phyloP scores from a whole-genome alignment of 192 early-diverging fungal species.

The Backusella tarrabulga region DNA sequence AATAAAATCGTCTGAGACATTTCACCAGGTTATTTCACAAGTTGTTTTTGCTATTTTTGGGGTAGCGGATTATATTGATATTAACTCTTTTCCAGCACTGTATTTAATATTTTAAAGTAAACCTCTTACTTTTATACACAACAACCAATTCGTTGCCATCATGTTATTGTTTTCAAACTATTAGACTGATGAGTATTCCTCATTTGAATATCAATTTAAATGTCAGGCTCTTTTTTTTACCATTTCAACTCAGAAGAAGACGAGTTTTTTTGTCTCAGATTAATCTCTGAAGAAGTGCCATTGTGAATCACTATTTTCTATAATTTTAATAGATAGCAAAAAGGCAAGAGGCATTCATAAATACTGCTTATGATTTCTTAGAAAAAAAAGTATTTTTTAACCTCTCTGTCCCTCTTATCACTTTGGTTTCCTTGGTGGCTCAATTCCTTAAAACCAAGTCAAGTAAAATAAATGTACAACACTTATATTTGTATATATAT shows the following conservation, averaged over 20 bases:
- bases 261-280: background rate
- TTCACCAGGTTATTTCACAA: background rate
- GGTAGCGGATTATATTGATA: background rate
- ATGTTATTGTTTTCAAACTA: background rate
- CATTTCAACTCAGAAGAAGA: background rate
- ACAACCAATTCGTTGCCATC: background rate
- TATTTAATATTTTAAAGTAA: background rate
- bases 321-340: background rate
- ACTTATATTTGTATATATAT: no score
- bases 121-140: background rate
- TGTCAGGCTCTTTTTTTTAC: background rate
- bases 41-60: background rate
- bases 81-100: background rate
- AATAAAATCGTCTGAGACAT: conserved; percentile 2
- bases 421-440: no score
- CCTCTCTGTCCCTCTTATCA: no score
- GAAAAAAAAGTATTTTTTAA: background rate
- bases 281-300: background rate
- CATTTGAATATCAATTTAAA: background rate
- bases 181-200: background rate
- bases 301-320: background rate
- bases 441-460: no score
- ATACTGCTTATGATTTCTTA: background rate
- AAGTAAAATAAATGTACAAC: no score
- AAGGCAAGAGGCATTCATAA: background rate